These are phyloP conservation scores for Paecilomyces fulvus DNA, from an alignment of 2,329 filamentous ascomycete species.

Conservation along the genomic window DNA sequence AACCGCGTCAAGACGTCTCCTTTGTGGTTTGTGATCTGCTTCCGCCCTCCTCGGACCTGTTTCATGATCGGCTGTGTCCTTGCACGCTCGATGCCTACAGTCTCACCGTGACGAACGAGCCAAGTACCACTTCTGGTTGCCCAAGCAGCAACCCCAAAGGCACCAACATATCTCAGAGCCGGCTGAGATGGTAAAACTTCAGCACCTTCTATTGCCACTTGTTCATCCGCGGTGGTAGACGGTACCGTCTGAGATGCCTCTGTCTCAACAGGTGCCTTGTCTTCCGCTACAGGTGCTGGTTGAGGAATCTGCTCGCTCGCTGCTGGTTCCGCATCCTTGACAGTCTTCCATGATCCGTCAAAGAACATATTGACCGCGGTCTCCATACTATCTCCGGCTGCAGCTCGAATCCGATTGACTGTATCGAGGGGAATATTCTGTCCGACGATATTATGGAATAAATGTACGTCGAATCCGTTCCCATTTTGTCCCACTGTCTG, in stretches of 20 bases:
- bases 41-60: constrained; percentile 39
- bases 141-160: constrained; percentile 88
- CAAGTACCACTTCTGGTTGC: constrained; percentile 72
- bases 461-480: constrained; percentile 45
- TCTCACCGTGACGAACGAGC: constrained; percentile 70
- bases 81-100: constrained; percentile 78
- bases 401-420: constrained; percentile 41
- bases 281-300: background rate
- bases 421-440: constrained; percentile 38
- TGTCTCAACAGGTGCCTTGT: background rate
- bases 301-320: constrained; percentile 6
- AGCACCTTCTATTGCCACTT: constrained; percentile 2
- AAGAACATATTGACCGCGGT: constrained; percentile 57
- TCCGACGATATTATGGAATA: constrained; percentile 52
- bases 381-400: constrained; percentile 47
- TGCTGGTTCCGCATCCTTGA: constrained; percentile 5
- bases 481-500: background rate
- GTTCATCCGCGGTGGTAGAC: constrained; percentile 1
- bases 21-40: constrained; percentile 47
- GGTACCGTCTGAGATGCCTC: constrained; percentile 2
- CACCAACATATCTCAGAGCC: constrained; percentile 68
- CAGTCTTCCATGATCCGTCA: constrained; percentile 52
- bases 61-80: constrained; percentile 56
- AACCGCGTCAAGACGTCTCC: constrained; percentile 88
- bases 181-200: constrained; percentile 31